Evolutionary conservation across 2,329 filamentous ascomycete species (phyloP).

Genomic region (Passalora sequoiae): DNA sequence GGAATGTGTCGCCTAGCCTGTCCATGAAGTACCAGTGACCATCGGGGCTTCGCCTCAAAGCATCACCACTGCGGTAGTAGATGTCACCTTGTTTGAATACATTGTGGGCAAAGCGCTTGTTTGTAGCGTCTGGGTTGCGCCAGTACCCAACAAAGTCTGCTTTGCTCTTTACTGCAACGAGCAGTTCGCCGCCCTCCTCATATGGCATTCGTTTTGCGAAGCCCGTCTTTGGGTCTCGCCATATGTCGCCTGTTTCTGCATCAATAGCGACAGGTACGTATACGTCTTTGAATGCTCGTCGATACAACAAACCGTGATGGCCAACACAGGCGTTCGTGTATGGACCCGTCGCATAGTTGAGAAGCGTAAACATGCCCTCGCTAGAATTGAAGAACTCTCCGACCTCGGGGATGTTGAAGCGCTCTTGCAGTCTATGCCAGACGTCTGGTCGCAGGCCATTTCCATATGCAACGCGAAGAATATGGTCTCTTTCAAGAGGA

Average conservation of each 20-base stretch:
- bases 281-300: slow-evolving; percentile 48
- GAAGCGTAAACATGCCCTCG: slow-evolving; percentile 61
- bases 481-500: slow-evolving; percentile 55
- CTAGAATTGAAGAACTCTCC: slow-evolving; percentile 74
- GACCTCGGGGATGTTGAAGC: slow-evolving; percentile 59
- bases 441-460: slow-evolving; percentile 65
- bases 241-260: slow-evolving; percentile 61
- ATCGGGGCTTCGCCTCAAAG: slow-evolving; percentile 38
- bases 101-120: slow-evolving; percentile 47
- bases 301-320: slow-evolving; percentile 61
- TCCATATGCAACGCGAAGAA: slow-evolving; percentile 55
- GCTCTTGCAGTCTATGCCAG: slow-evolving; percentile 59
- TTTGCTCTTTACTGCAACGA: slow-evolving; percentile 56
- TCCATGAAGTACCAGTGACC: slow-evolving; percentile 47
- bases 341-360: slow-evolving; percentile 49
- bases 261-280: slow-evolving; percentile 67
- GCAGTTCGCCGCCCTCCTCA: slow-evolving; percentile 65
- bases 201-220: slow-evolving; percentile 61
- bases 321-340: slow-evolving; percentile 62
- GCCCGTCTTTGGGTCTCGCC: slow-evolving; percentile 61
- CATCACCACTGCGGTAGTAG: slow-evolving; percentile 44
- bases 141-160: slow-evolving; percentile 64
- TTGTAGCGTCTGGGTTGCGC: slow-evolving; percentile 60
- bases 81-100: slow-evolving; percentile 44
- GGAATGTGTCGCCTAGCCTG: slow-evolving; percentile 43